Evolutionary conservation across 2,329 filamentous ascomycete genomes (phyloP), one percentile per base, ranked within the genome.

Genomic region (Apiospora arundinis): DNA sequence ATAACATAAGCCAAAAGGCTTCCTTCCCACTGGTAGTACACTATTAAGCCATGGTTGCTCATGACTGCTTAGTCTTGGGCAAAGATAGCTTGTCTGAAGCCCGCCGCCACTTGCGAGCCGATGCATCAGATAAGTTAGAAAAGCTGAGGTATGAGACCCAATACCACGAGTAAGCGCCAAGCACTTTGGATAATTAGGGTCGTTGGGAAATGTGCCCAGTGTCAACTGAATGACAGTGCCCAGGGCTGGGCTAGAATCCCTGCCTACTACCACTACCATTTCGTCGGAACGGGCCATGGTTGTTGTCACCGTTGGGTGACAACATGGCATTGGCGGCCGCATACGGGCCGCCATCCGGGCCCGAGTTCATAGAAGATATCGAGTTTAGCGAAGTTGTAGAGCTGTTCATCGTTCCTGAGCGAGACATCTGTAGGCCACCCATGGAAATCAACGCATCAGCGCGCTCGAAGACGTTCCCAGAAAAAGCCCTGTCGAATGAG

Each of bases 381-480:
- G 79, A 80, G 69, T 76, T 79, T 23, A 79, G 70, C 2, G 78
- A 80, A n/a, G 76, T 82, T n/a, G 80, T 81, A 12, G 78, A 78
- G 71, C 78, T 80, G 67, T 74, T 80, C 80, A 86, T 83, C 14
- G 82, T 84, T 25, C 84, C 84, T n/a, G 80, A 81, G n/a, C 88
- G 85, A 28, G 85, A 85, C 84, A 90, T 86, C n/a, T 85, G 86
- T 44, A 89, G 82, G 21, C 88, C 88, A n/a, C 87, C 87, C 77
- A 87, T 87, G 5, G 86, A 86, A 73, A 90, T 87, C 65, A 90
- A 81, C 8, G 88, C 84, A 70, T 90, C 88, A 0, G 89, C 89
- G 23, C 89, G 83, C 75, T 90, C 87, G 77, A 90, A 90, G n/a
- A 90, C 87, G 74, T 89, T 85, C 14, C 88, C 87, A 1, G 85